Evolutionary conservation across 176 grass and related monocot genomes (phyloP).

Genomic region (Rhynchospora breviuscula): DNA sequence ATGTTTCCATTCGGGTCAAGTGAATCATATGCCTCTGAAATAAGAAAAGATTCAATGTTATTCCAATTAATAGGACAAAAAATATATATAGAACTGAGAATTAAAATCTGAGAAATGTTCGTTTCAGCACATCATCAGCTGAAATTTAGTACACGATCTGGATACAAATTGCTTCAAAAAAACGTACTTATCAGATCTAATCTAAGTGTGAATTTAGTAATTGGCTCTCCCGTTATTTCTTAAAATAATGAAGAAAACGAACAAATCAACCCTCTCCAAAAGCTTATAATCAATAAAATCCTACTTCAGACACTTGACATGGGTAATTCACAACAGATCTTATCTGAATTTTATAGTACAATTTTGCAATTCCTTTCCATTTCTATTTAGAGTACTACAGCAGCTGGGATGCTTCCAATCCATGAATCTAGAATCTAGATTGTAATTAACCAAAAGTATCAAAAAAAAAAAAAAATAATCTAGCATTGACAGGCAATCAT

Average conservation of each 20-base stretch:
- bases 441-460: background rate
- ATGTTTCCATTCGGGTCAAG: conserved; percentile 82
- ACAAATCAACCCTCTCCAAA: background rate
- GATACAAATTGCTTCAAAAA: background rate
- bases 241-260: background rate
- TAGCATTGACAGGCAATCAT: background rate
- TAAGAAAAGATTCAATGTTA: conserved; percentile 14
- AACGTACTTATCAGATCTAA: conserved; percentile 2
- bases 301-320: background rate
- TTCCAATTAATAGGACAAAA: background rate
- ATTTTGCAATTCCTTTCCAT: background rate
- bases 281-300: background rate
- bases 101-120: background rate
- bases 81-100: conserved; percentile 22
- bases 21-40: conserved; percentile 76
- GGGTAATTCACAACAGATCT: background rate
- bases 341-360: background rate
- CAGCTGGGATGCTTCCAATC: background rate
- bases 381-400: background rate
- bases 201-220: background rate
- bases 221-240: background rate
- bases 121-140: background rate
- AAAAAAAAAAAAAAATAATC: background rate
- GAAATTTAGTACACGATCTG: background rate
- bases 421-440: background rate